These are phyloP conservation scores for Cladophialophora exuberans DNA, from an alignment of 2,329 filamentous ascomycete species.

Conservation along the genomic window DNA sequence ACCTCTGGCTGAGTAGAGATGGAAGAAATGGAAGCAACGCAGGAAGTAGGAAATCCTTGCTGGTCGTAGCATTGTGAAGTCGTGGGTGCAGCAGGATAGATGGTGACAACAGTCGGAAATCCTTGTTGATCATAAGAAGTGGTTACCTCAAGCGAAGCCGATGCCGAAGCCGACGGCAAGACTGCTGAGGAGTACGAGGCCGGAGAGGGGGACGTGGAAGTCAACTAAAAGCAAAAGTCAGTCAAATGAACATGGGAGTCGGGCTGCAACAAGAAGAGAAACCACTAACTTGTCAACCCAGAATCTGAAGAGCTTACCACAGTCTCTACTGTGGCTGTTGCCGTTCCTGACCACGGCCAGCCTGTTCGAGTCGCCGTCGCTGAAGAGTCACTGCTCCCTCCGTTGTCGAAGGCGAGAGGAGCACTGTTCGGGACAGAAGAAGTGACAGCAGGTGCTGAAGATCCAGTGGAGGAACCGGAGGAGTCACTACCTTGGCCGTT, in stretches of 20 bases:
- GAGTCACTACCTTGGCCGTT: slow-evolving; percentile 66
- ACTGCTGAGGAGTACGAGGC: slow-evolving; percentile 56
- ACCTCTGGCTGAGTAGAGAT: not conserved
- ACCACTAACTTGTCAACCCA: slow-evolving; percentile 48
- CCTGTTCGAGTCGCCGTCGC: slow-evolving; percentile 60
- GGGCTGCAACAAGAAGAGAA: slow-evolving; percentile 23
- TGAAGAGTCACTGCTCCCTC: slow-evolving; percentile 39
- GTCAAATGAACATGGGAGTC: slow-evolving; percentile 30
- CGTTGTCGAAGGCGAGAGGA: slow-evolving; percentile 66
- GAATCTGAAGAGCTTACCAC: slow-evolving; percentile 69
- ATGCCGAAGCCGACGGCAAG: slow-evolving; percentile 50
- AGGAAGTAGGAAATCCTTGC: slow-evolving; percentile 49
- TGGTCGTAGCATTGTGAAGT: slow-evolving; percentile 49
- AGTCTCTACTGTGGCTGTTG: slow-evolving; percentile 68
- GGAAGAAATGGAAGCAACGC: not conserved
- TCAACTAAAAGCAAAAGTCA: slow-evolving; percentile 44
- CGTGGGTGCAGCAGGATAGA: slow-evolving; percentile 40
- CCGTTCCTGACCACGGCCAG: slow-evolving; percentile 68
- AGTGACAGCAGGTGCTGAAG: slow-evolving; percentile 28
- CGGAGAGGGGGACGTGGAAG: slow-evolving; percentile 46
- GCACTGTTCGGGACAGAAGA: slow-evolving; percentile 41
- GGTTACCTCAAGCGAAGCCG: slow-evolving; percentile 50
- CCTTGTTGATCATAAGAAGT: slow-evolving; percentile 53
- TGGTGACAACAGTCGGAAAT: slow-evolving; percentile 53
- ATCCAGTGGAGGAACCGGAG: slow-evolving; percentile 23